Evolutionary conservation across 2,329 filamentous ascomycete genomes (phyloP), one percentile per base, ranked within the genome.

Genomic region (Ophiosphaerella herpotricha): DNA sequence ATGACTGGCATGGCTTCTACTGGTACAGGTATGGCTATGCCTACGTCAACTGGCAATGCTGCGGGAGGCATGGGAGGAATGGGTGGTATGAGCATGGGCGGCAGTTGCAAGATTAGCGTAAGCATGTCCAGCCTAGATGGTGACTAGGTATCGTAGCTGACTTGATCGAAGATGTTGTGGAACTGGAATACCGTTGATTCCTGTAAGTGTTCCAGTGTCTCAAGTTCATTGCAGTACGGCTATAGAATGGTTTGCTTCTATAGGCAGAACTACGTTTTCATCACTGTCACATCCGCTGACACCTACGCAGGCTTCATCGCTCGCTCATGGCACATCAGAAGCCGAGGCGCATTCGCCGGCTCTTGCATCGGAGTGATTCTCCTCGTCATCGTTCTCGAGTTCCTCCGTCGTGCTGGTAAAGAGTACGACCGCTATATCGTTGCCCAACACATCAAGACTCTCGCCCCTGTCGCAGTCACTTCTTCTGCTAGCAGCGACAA

Each of bases 291-390:
- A 12, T 41, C 23, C 13, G 21, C 37, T 51, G 29, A 54, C 32
- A 13, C 7, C 35, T 4, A 32, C 8, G 2, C 21, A 66, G 62
- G 62, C 52, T 94, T 94, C 80, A 80, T 94, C 66, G 75, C 87
- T n/a, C 59, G 68, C 4, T 78, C 80, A 26, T 95, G 90, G 90
- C 85, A 84, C 63, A 82, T 91, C 67, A 86, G 77, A 12, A 86
- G 85, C 9, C 75, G 72, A 24, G 85, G 82, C 68, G 87, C 87
- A 81, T 94, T 95, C 66, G 90, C 87, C 42, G 89, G 87, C 29
- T 89, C 86, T 46, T 94, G 90, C 76, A 88, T 96, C 66, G 89
- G 88, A 48, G 86, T 91, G 31, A 78, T 92, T 57, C 76, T 87
- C 11, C 85, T 95, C 49, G 87, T 89, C 56, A 79, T 93, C 49